Evolutionary conservation across 2,329 filamentous ascomycete genomes (phyloP), one percentile per base, ranked within the genome.

Genomic region (Neopestalotiopsis clavispora): DNA sequence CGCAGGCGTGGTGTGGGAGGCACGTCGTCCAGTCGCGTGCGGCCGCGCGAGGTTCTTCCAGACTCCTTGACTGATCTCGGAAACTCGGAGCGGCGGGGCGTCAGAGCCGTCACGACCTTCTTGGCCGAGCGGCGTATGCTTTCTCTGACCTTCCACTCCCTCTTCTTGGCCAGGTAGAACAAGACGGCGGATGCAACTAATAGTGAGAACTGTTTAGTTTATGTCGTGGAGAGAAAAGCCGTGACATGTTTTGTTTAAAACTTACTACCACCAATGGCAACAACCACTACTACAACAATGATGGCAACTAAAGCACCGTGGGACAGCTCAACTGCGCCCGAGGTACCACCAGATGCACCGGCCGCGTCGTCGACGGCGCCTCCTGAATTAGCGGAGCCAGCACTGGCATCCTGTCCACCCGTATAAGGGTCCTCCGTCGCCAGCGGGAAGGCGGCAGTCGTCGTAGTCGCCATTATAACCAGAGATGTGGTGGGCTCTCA

Each of bases 101-200:
- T 91, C 67, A 91, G 83, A 4, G 85, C 89, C 4, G 84, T 86
- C 58, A 86, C 87, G 34, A 91, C 88, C 75, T 84, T 89, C 71
- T 84, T 85, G 40, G 89, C 89, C 1, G 92, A 94, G 72, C 88
- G 89, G 67, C 91, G 87, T 68, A 97, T 84, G 38, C 86, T 92
- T 77, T 93, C 89, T 69, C 90, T 89, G 73, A 96, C 84, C 72
- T 90, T 92, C 94, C 94, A 96, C 79, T 95, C 92, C 61, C 91
- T 89, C 82, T 94, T 94, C 85, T 96, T 96, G 67, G 94, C 92
- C 49, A 95, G 78, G 79, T 91, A 94, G 82, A 92, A 97, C 34
- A 96, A 87, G 2, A 89, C 82, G 2, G 90, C 88, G 42, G 87
- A 91, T 28, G 84, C 85, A 71, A 91, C 92, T 92, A 72, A 56